Evolutionary conservation across 495 filamentous ascomycete genomes (phyloP).

Genomic region (Entonaema liquescens): DNA sequence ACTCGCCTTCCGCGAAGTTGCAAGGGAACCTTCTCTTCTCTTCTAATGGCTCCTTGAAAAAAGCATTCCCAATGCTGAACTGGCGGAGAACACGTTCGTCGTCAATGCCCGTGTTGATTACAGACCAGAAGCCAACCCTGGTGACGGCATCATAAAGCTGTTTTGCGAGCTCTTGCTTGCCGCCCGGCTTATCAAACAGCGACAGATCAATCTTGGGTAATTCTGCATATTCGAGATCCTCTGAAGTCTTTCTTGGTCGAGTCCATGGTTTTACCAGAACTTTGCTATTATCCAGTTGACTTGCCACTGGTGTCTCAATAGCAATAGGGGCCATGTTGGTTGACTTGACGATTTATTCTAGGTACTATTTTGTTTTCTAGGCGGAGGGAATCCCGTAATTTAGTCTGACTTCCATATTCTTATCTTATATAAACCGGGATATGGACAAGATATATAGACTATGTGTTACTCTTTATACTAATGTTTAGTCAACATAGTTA

Average conservation of each 20-base stretch:
- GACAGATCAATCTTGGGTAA: slow-evolving; percentile 63
- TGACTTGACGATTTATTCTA: not conserved
- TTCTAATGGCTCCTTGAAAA: slow-evolving; percentile 48
- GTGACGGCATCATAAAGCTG: slow-evolving; percentile 64
- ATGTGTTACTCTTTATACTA: not conserved
- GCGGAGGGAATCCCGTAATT: not conserved
- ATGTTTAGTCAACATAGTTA: not conserved
- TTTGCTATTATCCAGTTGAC: slow-evolving; percentile 14
- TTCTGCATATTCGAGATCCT: slow-evolving; percentile 60
- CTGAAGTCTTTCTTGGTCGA: slow-evolving; percentile 48
- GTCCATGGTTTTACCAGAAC: slow-evolving; percentile 51
- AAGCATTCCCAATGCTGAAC: slow-evolving; percentile 52
- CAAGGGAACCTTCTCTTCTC: slow-evolving; percentile 48
- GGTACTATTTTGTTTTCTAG: not conserved
- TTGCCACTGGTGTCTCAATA: slow-evolving; percentile 30
- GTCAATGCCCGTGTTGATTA: slow-evolving; percentile 45
- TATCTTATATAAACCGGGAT: slow-evolving; percentile 7
- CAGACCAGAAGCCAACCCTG: slow-evolving; percentile 55
- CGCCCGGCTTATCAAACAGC: slow-evolving; percentile 58
- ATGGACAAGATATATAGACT: not conserved
- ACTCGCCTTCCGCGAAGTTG: slow-evolving; percentile 56
- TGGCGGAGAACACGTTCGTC: slow-evolving; percentile 53
- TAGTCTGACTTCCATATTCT: not conserved
- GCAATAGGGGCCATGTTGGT: slow-evolving; percentile 49
- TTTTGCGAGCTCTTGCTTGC: slow-evolving; percentile 60